These are phyloP conservation scores for Globisporangium okanoganense DNA, from an alignment of 352 stramenopile genomes.

Conservation along the genomic window DNA sequence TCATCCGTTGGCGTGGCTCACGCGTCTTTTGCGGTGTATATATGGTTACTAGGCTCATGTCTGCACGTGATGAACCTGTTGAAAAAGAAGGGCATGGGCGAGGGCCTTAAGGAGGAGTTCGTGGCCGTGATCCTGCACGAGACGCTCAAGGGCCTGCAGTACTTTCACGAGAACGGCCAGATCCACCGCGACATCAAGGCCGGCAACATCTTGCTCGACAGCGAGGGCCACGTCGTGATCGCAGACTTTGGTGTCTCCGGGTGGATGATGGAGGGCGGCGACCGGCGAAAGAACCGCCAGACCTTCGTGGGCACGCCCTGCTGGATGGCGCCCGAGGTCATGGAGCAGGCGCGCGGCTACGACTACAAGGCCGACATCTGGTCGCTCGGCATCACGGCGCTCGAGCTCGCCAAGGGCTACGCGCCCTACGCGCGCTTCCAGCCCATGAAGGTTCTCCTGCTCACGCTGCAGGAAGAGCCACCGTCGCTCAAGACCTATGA, in stretches of 20 bases:
- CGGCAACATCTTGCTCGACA: slow-evolving; percentile 95
- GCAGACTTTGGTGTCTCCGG: slow-evolving; percentile 98
- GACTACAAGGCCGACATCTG: slow-evolving; percentile 99
- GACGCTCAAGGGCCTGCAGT: slow-evolving; percentile 96
- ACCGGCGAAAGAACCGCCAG: slow-evolving; percentile 92
- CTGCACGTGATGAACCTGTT: slow-evolving; percentile 96
- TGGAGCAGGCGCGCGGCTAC: slow-evolving; percentile 89
- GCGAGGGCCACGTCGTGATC: slow-evolving; percentile 94
- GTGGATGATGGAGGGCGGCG: slow-evolving; percentile 96
- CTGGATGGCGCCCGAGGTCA: slow-evolving; percentile 95
- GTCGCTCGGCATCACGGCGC: slow-evolving; percentile 98
- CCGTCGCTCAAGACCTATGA: slow-evolving; percentile 90
- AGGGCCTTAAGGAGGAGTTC: slow-evolving; percentile 93
- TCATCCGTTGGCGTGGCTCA: background rate
- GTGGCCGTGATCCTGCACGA: slow-evolving; percentile 97
- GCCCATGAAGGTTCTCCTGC: slow-evolving; percentile 97
- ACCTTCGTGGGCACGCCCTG: slow-evolving; percentile 99
- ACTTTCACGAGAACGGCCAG: slow-evolving; percentile 99
- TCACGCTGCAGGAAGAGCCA: slow-evolving; percentile 96
- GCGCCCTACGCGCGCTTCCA: slow-evolving; percentile 97
- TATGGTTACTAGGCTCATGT: slow-evolving; percentile 75
- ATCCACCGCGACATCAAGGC: slow-evolving; percentile 99
- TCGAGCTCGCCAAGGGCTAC: slow-evolving; percentile 98
- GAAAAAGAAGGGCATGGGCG: slow-evolving; percentile 87
- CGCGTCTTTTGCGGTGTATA: background rate